These are phyloP conservation scores for Talaromyces sp. DNA, from an alignment of 2,329 filamentous ascomycete genomes.

Conservation along the genomic window DNA sequence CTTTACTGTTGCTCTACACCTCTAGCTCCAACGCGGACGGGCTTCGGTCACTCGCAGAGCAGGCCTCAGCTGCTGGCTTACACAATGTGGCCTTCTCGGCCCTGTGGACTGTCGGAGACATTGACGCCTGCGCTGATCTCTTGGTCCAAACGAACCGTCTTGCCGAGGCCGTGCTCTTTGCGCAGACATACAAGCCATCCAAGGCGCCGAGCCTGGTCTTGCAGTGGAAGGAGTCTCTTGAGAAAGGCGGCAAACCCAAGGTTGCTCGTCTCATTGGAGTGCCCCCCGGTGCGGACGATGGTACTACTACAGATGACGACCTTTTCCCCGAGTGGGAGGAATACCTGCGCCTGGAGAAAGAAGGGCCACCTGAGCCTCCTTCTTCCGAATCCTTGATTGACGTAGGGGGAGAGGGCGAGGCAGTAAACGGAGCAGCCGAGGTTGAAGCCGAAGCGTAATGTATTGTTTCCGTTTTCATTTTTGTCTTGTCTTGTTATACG, in stretches of 20 bases:
- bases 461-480: neutral
- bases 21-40: slow-evolving; percentile 76
- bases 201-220: slow-evolving; percentile 62
- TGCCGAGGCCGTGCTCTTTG: slow-evolving; percentile 84
- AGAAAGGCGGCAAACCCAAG: slow-evolving; percentile 79
- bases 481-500: neutral
- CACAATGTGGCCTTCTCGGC: slow-evolving; percentile 93
- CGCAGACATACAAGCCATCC: slow-evolving; percentile 92
- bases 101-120: slow-evolving; percentile 79
- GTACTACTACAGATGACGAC: slow-evolving; percentile 58
- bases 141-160: slow-evolving; percentile 72
- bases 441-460: slow-evolving; percentile 19
- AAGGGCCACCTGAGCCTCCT: slow-evolving; percentile 50
- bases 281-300: slow-evolving; percentile 69
- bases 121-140: slow-evolving; percentile 75
- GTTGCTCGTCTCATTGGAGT: slow-evolving; percentile 78
- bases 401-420: slow-evolving; percentile 28
- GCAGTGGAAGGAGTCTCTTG: slow-evolving; percentile 77
- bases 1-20: slow-evolving; percentile 80
- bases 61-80: slow-evolving; percentile 70
- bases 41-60: slow-evolving; percentile 64
- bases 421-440: slow-evolving; percentile 28
- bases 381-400: slow-evolving; percentile 39
- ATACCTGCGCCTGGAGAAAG: slow-evolving; percentile 74
- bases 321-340: slow-evolving; percentile 97